phyloP scores from a whole-genome alignment of 257 asterid species.

The Gentiana macrophylla region DNA sequence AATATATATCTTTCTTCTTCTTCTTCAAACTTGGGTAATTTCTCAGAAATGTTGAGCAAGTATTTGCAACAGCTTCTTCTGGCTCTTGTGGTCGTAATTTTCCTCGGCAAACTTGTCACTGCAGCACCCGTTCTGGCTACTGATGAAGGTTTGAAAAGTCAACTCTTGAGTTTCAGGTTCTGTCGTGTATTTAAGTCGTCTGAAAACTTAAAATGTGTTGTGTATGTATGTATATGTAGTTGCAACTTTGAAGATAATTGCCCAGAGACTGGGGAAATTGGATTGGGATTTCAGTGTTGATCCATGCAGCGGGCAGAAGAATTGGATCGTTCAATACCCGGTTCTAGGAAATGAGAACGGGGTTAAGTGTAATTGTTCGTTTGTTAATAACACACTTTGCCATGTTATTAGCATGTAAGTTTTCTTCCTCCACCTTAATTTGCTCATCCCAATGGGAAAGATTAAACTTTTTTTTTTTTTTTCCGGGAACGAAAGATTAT shows the following conservation, averaged over 20 bases:
- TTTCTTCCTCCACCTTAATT: background rate
- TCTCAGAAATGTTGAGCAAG: background rate
- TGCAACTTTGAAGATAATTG: constrained; percentile 11
- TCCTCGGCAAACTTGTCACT: background rate
- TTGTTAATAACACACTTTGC: constrained; percentile 25
- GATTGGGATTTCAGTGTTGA: constrained; percentile 20
- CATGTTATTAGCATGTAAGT: constrained; percentile 52
- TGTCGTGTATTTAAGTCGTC: too few species aligned
- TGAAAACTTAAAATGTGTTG: too few species aligned
- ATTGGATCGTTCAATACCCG: constrained; percentile 14
- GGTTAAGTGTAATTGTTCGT: constrained; percentile 37
- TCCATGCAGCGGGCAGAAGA: constrained; percentile 14
- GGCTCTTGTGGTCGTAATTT: constrained; percentile 1
- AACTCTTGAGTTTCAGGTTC: background rate
- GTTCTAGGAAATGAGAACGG: constrained; percentile 17
- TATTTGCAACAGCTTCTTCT: background rate
- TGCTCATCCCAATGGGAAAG: too few species aligned
- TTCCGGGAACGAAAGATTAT: too few species aligned
- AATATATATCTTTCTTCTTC: background rate
- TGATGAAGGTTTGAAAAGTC: constrained; percentile 4
- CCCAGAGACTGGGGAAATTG: constrained; percentile 7
- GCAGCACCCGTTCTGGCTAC: constrained; percentile 2
- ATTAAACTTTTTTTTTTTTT: too few species aligned
- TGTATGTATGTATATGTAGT: background rate
- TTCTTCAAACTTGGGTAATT: background rate